Conservation (phyloP, 106 monocot species). For the Posidonia australis region DNA sequence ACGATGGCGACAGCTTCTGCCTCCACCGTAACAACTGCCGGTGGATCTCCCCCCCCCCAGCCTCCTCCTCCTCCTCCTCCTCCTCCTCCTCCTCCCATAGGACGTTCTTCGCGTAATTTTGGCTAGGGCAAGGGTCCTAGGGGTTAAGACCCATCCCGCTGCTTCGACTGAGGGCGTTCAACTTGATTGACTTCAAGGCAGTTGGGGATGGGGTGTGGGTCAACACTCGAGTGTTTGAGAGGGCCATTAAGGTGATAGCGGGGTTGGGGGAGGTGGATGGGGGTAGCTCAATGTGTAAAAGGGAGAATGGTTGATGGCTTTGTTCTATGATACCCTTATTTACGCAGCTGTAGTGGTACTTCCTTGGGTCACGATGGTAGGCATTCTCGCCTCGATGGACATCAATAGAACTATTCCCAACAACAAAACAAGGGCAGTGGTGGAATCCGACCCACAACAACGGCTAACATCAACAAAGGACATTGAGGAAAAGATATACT, state of each 20-base stretch:
- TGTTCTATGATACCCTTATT: too few relatives aligned
- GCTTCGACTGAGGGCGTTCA: conserved; percentile 12
- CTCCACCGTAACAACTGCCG: background rate
- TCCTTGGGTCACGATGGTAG: too few relatives aligned
- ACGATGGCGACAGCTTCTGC: too few relatives aligned
- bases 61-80: conserved; percentile 8
- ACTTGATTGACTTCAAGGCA: conserved; percentile 47
- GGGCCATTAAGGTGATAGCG: conserved; percentile 38
- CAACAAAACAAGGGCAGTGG: too few relatives aligned
- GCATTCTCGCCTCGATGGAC: too few relatives aligned
- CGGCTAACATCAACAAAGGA: too few relatives aligned
- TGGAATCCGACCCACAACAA: too few relatives aligned
- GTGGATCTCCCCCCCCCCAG: conserved; percentile 5
- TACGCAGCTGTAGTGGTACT: too few relatives aligned
- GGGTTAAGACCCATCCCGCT: background rate
- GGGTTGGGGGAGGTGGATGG: conserved; percentile 31
- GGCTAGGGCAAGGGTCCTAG: background rate
- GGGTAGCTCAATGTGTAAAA: conserved; percentile 47
- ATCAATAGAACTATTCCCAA: too few relatives aligned
- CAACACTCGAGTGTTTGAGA: conserved; percentile 60
- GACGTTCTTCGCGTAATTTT: conserved; percentile 9
- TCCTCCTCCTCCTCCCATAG: conserved; percentile 25
- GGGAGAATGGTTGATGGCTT: conserved; percentile 58
- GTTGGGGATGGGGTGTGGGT: conserved; percentile 54
- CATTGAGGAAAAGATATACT: too few relatives aligned